phyloP scores from a whole-genome alignment of 768 basidiomycete species.

The Suillus decipiens region DNA sequence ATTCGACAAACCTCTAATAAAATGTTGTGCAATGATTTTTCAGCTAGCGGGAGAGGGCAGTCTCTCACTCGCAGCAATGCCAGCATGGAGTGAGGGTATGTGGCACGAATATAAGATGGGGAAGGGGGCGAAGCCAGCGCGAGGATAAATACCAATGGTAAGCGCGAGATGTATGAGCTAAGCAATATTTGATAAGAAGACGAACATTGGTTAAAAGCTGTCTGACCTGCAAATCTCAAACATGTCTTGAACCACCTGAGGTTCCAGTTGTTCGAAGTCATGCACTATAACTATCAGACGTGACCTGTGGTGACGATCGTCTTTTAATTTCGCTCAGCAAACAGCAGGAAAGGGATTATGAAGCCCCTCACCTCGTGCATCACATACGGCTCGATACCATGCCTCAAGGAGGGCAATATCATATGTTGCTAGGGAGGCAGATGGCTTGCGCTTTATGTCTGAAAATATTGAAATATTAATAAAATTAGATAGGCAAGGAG shows the following conservation, averaged over 20 bases:
- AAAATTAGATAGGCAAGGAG: not conserved
- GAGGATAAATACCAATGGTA: conserved; percentile 69
- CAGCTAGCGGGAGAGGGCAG: conserved; percentile 51
- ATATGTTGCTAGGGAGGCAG: conserved; percentile 55
- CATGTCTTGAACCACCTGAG: conserved; percentile 62
- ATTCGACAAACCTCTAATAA: conserved; percentile 49
- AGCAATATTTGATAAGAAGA: conserved; percentile 6
- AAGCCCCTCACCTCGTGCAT: conserved; percentile 37
- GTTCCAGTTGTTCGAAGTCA: conserved; percentile 75
- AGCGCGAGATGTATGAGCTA: conserved; percentile 40
- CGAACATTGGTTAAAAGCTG: not conserved
- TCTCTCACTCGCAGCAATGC: conserved; percentile 55
- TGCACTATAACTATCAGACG: conserved; percentile 65
- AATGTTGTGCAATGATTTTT: conserved; percentile 51
- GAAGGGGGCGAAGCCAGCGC: conserved; percentile 57
- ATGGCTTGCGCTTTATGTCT: conserved; percentile 48
- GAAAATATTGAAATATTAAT: conserved; percentile 7
- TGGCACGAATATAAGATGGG: conserved; percentile 57
- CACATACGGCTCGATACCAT: conserved; percentile 54
- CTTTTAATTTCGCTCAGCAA: conserved; percentile 8
- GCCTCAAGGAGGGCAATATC: conserved; percentile 61
- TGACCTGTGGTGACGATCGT: conserved; percentile 20
- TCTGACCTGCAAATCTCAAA: conserved; percentile 70
- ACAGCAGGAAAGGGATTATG: not conserved
- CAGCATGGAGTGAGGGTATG: conserved; percentile 62